Evolutionary conservation across 176 grass and related monocot species (phyloP).

Genomic region (Oryza rufipogon): DNA sequence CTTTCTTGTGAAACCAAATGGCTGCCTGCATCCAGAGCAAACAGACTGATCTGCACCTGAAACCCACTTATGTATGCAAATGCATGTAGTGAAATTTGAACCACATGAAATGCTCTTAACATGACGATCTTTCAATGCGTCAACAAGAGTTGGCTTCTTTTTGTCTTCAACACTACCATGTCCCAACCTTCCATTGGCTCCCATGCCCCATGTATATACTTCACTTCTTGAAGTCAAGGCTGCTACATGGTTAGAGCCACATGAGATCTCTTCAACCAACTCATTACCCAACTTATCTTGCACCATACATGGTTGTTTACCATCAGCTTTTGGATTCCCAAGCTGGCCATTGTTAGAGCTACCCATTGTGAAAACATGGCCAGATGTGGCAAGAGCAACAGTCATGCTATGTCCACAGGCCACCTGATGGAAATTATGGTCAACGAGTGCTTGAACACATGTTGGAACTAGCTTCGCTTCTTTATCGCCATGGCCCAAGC

Average conservation of each 20-base stretch:
- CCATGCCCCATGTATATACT: conserved; percentile 96
- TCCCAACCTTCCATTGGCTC: conserved; percentile 87
- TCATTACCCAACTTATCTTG: conserved; percentile 61
- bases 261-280: conserved; percentile 92
- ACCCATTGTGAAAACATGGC: conserved; percentile 96
- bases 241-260: conserved; percentile 60
- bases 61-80: conserved; percentile 99
- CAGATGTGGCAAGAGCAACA: conserved; percentile 74
- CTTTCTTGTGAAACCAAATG: conserved; percentile 97
- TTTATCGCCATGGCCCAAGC: conserved; percentile 81
- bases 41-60: conserved; percentile 85
- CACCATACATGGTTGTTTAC: conserved; percentile 66
- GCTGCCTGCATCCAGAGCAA: conserved; percentile 89
- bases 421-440: conserved; percentile 86
- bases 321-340: conserved; percentile 75
- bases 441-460: conserved; percentile 72
- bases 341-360: conserved; percentile 79
- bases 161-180: conserved; percentile 79
- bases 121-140: conserved; percentile 84
- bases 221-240: conserved; percentile 84
- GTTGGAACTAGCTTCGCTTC: conserved; percentile 72
- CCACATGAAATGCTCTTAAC: conserved; percentile 98
- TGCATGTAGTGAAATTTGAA: conserved; percentile 94
- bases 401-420: conserved; percentile 86
- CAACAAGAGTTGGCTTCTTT: conserved; percentile 73